Evolutionary conservation across 805 yeast species (phyloP).

Genomic region (Blastobotrys parvus): DNA sequence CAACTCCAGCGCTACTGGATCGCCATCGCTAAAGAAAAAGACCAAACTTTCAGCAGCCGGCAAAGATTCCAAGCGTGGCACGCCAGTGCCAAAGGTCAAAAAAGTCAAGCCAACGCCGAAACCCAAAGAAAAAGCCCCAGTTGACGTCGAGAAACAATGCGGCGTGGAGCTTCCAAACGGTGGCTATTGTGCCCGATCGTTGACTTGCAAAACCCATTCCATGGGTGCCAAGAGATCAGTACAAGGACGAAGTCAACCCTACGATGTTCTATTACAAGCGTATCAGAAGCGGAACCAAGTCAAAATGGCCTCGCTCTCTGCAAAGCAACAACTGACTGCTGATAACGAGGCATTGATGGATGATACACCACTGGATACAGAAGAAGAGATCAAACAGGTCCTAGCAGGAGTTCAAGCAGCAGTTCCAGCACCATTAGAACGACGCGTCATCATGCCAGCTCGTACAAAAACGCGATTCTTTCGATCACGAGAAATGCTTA

Average conservation of each 20-base stretch:
- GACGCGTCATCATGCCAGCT: conserved; percentile 58
- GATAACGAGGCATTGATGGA: conserved; percentile 25
- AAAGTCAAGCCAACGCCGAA: conserved; percentile 6
- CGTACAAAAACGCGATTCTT: conserved; percentile 60
- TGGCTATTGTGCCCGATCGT: conserved; percentile 79
- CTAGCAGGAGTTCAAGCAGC: conserved; percentile 75
- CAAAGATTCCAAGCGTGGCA: no score
- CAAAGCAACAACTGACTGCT: conserved; percentile 29
- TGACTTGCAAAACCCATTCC: conserved; percentile 88
- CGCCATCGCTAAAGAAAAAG: conserved; percentile 2
- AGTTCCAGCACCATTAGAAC: conserved; percentile 70
- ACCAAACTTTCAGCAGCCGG: no score
- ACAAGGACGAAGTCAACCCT: conserved; percentile 79
- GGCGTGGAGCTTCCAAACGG: conserved; percentile 86
- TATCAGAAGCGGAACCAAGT: conserved; percentile 86
- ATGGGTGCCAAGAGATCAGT: conserved; percentile 94
- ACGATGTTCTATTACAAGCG: conserved; percentile 73
- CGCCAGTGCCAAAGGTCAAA: conserved; percentile 9
- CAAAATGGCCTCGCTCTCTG: conserved; percentile 48
- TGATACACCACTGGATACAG: conserved; percentile 55
- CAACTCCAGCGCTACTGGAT: background rate
- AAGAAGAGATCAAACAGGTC: conserved; percentile 85
- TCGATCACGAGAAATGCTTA: conserved; percentile 82
- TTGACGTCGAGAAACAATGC: conserved; percentile 85
- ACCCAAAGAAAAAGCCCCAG: conserved; percentile 60